Evolutionary conservation across 2,329 filamentous ascomycete genomes (phyloP).

Genomic region (Eurotiales sp.): DNA sequence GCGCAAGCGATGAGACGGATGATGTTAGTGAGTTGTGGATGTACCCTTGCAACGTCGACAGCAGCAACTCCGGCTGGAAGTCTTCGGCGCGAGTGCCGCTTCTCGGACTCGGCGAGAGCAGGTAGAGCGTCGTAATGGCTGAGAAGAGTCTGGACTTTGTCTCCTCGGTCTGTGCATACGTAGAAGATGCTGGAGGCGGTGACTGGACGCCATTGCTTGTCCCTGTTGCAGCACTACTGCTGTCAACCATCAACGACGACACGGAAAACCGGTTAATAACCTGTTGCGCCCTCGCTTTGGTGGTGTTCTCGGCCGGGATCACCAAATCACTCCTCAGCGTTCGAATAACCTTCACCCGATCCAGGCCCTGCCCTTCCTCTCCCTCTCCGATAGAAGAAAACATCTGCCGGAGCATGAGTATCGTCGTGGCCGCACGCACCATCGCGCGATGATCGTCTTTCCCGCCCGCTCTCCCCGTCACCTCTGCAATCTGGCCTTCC

Average conservation of each 20-base stretch:
- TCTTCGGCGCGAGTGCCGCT: conserved; percentile 43
- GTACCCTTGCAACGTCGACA: conserved; percentile 75
- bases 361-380: conserved; percentile 73
- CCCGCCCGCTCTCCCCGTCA: conserved; percentile 45
- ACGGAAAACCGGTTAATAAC: conserved; percentile 81
- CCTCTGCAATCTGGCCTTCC: conserved; percentile 76
- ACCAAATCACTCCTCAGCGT: conserved; percentile 68
- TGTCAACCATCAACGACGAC: conserved; percentile 47
- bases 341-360: conserved; percentile 67
- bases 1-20: conserved; percentile 68
- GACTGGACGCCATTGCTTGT: conserved; percentile 15
- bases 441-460: conserved; percentile 74
- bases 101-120: conserved; percentile 67
- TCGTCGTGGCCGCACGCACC: conserved; percentile 74
- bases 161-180: conserved; percentile 65
- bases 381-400: conserved; percentile 64
- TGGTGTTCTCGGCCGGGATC: conserved; percentile 66
- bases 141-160: conserved; percentile 69
- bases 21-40: conserved; percentile 76
- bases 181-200: conserved; percentile 35
- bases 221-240: conserved; percentile 5
- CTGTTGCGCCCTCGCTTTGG: conserved; percentile 72
- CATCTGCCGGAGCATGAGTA: conserved; percentile 71
- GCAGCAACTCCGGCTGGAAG: conserved; percentile 66
- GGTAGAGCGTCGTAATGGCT: conserved; percentile 71